phyloP scores from a whole-genome alignment of 2,329 filamentous ascomycete genomes.

The Nemania serpens region DNA sequence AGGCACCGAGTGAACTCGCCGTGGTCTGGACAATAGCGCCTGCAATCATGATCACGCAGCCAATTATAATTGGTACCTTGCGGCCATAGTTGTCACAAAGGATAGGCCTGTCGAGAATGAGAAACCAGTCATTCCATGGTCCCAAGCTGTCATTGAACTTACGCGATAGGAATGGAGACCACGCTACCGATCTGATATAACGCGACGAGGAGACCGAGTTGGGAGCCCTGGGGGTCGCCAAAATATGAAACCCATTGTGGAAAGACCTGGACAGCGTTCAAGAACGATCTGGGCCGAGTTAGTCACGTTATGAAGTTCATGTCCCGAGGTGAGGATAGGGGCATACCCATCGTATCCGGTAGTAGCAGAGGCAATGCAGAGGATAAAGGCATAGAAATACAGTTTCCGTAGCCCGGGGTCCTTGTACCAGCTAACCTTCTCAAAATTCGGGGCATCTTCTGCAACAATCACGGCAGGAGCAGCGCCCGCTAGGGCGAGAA shows the following conservation, averaged over 20 bases:
- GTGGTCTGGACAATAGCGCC: constrained; percentile 62
- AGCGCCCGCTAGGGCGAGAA: constrained; percentile 24
- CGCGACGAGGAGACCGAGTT: constrained; percentile 59
- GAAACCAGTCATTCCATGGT: not conserved
- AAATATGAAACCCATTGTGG: constrained; percentile 54
- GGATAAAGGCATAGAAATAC: constrained; percentile 57
- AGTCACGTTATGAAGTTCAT: constrained; percentile 9
- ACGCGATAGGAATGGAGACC: constrained; percentile 60
- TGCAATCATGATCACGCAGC: constrained; percentile 56
- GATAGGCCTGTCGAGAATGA: constrained; percentile 46
- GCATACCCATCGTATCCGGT: constrained; percentile 60
- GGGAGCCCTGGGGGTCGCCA: constrained; percentile 48
- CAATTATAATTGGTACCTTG: constrained; percentile 52
- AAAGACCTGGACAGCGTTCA: constrained; percentile 52
- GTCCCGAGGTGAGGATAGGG: not conserved
- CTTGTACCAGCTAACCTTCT: constrained; percentile 56
- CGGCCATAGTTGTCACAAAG: constrained; percentile 59
- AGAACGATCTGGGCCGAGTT: constrained; percentile 46
- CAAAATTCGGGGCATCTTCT: constrained; percentile 56
- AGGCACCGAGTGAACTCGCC: constrained; percentile 49
- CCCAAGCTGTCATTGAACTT: constrained; percentile 30
- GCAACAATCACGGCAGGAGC: constrained; percentile 40
- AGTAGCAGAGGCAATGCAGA: constrained; percentile 60
- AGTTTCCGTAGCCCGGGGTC: constrained; percentile 61
- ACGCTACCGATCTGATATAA: constrained; percentile 65